phyloP scores from a whole-genome alignment of 257 asterid genomes.

The Linaria vulgaris region DNA sequence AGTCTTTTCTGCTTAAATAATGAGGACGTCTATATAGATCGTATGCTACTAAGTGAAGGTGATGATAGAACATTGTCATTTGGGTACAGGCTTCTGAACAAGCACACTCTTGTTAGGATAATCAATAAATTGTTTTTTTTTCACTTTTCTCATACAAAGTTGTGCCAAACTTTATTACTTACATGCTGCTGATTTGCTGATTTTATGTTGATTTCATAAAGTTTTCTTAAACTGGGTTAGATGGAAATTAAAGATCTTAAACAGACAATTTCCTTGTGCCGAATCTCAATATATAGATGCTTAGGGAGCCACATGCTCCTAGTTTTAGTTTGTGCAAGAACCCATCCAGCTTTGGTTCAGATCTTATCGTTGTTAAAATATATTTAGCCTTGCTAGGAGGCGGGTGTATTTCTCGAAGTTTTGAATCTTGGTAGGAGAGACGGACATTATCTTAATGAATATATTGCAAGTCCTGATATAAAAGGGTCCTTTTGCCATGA shows the following conservation, averaged over 20 bases:
- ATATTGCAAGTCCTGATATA: slow-evolving; percentile 9
- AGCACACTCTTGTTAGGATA: no score
- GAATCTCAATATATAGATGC: neutral
- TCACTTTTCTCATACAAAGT: no score
- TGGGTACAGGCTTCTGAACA: no score
- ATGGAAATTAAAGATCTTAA: slow-evolving; percentile 6
- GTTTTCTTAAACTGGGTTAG: neutral
- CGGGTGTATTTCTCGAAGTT: neutral
- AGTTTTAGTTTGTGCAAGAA: slow-evolving; percentile 11
- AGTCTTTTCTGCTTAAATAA: no score
- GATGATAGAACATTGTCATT: no score
- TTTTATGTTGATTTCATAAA: neutral
- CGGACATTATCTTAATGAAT: neutral
- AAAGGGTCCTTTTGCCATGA: slow-evolving; percentile 3
- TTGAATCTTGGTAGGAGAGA: slow-evolving; percentile 2
- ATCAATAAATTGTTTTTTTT: no score
- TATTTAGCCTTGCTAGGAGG: neutral
- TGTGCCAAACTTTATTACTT: no score
- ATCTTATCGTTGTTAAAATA: slow-evolving; percentile 9
- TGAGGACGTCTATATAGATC: no score
- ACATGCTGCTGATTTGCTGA: no score
- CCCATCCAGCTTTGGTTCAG: no score
- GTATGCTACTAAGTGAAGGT: no score
- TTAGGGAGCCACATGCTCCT: neutral
- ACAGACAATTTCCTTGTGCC: neutral